Base-by-base conservation (phyloP, 495 filamentous ascomycete genomes). In the Filosporella fistucella region DNA sequence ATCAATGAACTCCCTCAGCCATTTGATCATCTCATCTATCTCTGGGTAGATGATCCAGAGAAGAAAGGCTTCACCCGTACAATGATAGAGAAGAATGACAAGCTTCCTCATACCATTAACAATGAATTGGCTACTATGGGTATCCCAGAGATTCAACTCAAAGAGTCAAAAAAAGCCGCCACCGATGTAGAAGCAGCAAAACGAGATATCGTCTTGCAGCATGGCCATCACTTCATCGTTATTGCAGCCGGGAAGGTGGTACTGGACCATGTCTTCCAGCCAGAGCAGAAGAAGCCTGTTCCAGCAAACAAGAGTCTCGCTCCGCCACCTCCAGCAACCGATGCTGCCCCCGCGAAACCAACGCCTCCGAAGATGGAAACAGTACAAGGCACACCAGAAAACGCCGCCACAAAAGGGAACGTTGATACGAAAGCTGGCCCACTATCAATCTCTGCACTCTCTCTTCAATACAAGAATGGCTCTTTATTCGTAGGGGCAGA, bases 401-500 rank as follows among this genome's bases (percentile, higher is more conserved):
- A 10, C 17, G 9, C 40, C 21, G 12, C 33, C 3, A 46, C 43
- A 16, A 46, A 46, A 14, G 43, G 43, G 2, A 20, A 35, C 2
- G 14, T 20, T 13, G 36, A 33, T 18, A 46, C 16, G 1, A 46
- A 33, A 17, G 29, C 43, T 7, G 28, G 28, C 7, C 29, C 29
- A 10, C 17, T 46, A 5, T 17, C 28, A 4, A 24, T 46, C 10
- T 35, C 28, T 22, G 43, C 30, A 2, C 18, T 46, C n/a, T 14
- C 43, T 1, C n/a, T 46, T 5, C 43, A 46, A 17, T 46, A 35
- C 29, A 46, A 46, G 18, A 35, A 35, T 17, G 43, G 43, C 13
- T 36, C 18, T 2, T 20, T 46, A 9, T 29, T 29, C 8, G 41
- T 43, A 3, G 24, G 14, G 17, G 24, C 47, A n/a, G 42, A 52